These are phyloP conservation scores for Camellia japonica DNA, from an alignment of 148 eudicot species.

Conservation along the genomic window DNA sequence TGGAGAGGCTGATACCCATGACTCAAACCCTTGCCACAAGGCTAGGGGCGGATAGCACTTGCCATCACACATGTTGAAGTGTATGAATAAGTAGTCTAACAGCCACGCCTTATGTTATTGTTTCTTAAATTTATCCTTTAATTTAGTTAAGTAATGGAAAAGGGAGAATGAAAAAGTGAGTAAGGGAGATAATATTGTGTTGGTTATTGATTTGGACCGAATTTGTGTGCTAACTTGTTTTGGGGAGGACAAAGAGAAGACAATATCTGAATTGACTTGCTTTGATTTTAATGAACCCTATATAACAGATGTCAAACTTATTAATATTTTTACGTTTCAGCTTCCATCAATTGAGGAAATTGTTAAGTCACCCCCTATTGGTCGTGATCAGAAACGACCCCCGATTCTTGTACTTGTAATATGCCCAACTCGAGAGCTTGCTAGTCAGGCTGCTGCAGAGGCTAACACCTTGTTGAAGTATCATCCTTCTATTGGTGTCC, in stretches of 20 bases:
- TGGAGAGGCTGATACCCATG: too few relatives aligned
- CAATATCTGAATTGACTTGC: background rate
- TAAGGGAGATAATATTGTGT: too few relatives aligned
- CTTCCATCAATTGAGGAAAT: slow-evolving; percentile 92
- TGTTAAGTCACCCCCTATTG: slow-evolving; percentile 56
- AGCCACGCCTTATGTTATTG: background rate
- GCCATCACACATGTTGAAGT: background rate
- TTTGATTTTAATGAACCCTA: background rate
- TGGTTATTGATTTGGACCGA: too few relatives aligned
- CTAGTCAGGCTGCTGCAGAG: slow-evolving; percentile 92
- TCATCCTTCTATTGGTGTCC: slow-evolving; percentile 89
- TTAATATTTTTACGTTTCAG: slow-evolving; percentile 40
- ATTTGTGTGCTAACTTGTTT: background rate
- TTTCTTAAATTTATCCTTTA: background rate
- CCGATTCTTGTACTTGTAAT: slow-evolving; percentile 89
- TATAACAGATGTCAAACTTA: background rate
- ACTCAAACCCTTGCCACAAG: too few relatives aligned
- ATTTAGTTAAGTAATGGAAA: background rate
- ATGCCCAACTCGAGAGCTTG: slow-evolving; percentile 98
- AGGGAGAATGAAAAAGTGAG: too few relatives aligned
- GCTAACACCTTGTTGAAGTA: slow-evolving; percentile 77
- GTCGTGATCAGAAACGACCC: slow-evolving; percentile 65
- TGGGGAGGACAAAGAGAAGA: background rate
- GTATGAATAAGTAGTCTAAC: background rate
- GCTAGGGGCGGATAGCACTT: too few relatives aligned